Conservation (phyloP, 2,329 filamentous ascomycete species). For the Bipolaris bicolor region DNA sequence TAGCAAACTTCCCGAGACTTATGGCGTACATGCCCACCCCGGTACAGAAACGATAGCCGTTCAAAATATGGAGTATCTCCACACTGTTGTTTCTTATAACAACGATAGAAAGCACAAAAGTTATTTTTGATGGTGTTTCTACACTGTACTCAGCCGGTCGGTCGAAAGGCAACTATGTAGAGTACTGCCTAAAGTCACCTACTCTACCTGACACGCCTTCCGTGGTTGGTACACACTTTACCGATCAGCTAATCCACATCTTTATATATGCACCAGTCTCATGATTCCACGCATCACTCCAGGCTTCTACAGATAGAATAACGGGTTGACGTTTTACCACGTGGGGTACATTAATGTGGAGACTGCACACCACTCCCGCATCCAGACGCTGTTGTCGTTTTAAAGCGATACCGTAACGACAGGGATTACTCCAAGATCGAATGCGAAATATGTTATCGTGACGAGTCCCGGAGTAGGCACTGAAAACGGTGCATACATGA, state of each 20-base stretch:
- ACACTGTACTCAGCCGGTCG: too few species aligned
- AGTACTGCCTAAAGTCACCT: not conserved
- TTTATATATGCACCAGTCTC: not conserved
- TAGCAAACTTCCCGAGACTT: too few species aligned
- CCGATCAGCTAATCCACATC: not conserved
- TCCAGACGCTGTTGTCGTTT: not conserved
- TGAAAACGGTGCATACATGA: not conserved
- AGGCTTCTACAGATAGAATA: not conserved
- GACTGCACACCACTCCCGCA: not conserved
- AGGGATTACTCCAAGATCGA: not conserved
- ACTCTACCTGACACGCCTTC: not conserved
- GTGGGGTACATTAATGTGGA: not conserved
- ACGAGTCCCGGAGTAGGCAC: not conserved
- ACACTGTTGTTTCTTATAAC: fast-evolving
- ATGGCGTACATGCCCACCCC: too few species aligned
- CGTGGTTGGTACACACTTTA: not conserved
- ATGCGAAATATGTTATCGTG: not conserved
- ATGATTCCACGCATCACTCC: not conserved
- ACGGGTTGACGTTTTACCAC: not conserved
- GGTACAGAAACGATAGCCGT: too few species aligned
- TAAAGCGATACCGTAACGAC: not conserved
- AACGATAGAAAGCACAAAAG: not conserved
- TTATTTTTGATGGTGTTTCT: not conserved
- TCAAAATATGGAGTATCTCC: too few species aligned
- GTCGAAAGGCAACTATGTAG: not conserved